Percentiles rank a stretch among this genome's conserved stretches.
phyloP scores from a whole-genome alignment of 257 asterid genomes.

The Thymus quinquecostatus region DNA sequence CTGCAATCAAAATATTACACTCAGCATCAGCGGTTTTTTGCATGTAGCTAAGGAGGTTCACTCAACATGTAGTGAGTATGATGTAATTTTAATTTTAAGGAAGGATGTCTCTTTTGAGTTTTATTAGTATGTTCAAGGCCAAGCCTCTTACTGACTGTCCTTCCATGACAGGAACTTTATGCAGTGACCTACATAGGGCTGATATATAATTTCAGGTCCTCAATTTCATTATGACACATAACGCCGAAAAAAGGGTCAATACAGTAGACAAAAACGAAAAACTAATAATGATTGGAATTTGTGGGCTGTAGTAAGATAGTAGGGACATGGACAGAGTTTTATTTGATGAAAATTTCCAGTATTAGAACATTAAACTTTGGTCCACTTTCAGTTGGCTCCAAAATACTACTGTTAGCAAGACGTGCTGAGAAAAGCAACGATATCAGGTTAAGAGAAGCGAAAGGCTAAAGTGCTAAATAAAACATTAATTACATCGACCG shows the following conservation, averaged over 20 bases:
- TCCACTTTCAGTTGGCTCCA: constrained; percentile 14
- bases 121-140: constrained; percentile 14
- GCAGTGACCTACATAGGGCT: neutral
- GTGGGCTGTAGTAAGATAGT: neutral
- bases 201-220: constrained; percentile 2
- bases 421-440: neutral
- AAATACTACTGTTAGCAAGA: neutral
- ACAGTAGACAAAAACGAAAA: constrained; percentile 4
- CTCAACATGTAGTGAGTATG: neutral
- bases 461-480: neutral
- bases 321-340: constrained; percentile 12
- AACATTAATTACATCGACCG: neutral
- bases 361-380: neutral
- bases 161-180: neutral
- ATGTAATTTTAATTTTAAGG: constrained; percentile 1
- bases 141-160: constrained; percentile 15
- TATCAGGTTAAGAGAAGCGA: neutral
- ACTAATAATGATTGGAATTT: neutral
- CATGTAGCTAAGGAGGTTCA: neutral
- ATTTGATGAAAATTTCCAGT: constrained; percentile 2
- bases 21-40: constrained; percentile 26
- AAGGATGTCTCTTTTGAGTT: constrained; percentile 4
- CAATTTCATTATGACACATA: neutral
- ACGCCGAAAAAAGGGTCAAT: neutral
- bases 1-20: constrained; percentile 42